A percentile compares a stretch with the other conserved stretches of the same genome.
Evolutionary conservation across 192 early-diverging fungal species (phyloP).

Genomic region (Dimargaris xerosporica): DNA sequence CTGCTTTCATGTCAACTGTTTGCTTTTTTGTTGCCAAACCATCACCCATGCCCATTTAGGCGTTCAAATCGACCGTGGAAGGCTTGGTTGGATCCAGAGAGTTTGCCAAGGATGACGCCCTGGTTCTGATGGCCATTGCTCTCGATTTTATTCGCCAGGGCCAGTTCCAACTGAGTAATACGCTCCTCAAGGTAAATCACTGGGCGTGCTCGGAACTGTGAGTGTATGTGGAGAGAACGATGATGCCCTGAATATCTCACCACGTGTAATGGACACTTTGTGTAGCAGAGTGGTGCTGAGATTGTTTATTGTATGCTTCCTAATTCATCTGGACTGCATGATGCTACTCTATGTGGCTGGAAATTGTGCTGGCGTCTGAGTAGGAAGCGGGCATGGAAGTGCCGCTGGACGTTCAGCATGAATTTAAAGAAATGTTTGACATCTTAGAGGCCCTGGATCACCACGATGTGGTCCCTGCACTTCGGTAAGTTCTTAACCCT

Average conservation of each 20-base stretch:
- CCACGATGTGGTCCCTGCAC: conserved; percentile 43
- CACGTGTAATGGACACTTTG: too few relatives aligned
- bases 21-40: too few relatives aligned
- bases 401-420: conserved; percentile 30
- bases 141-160: conserved; percentile 78
- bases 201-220: too few relatives aligned
- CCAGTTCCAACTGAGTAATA: conserved; percentile 60
- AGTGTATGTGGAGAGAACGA: too few relatives aligned
- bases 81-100: conserved; percentile 48
- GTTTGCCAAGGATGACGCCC: conserved; percentile 50
- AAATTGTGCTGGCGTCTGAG: not conserved
- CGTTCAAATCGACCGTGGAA: conserved; percentile 52
- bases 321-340: too few relatives aligned
- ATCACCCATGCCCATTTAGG: conserved; percentile 14
- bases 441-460: conserved; percentile 46
- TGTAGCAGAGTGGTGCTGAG: too few relatives aligned
- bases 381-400: conserved; percentile 27
- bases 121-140: conserved; percentile 46
- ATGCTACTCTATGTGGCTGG: too few relatives aligned
- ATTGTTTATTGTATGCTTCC: too few relatives aligned
- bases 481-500: conserved; percentile 24
- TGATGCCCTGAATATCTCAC: too few relatives aligned
- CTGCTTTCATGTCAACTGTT: too few relatives aligned
- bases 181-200: conserved; percentile 4
- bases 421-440: conserved; percentile 73